phyloP scores from a whole-genome alignment of 2,329 filamentous ascomycete genomes.

The Sclerotiophoma versabilis region DNA sequence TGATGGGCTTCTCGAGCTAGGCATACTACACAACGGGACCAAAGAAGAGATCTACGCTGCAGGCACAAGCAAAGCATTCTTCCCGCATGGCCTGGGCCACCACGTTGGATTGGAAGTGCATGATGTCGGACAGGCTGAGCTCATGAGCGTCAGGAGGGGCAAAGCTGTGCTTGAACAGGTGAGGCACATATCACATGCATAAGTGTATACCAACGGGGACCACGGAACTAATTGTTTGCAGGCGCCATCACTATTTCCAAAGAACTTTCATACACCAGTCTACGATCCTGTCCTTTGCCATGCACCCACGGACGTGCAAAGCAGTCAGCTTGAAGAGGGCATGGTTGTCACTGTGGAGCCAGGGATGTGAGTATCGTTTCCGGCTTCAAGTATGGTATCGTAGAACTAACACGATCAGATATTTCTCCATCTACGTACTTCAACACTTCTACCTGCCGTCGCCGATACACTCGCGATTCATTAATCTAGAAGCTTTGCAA shows the following conservation, averaged over 20 bases:
- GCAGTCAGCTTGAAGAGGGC: constrained; percentile 56
- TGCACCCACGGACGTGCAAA: constrained; percentile 42
- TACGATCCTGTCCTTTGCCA: constrained; percentile 39
- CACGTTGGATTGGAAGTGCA: constrained; percentile 94
- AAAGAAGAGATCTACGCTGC: constrained; percentile 76
- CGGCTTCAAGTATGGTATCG: neutral
- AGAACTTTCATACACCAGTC: constrained; percentile 43
- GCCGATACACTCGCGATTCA: constrained; percentile 75
- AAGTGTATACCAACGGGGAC: too few species aligned
- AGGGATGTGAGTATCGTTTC: constrained; percentile 51
- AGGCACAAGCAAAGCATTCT: constrained; percentile 86
- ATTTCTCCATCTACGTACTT: constrained; percentile 91
- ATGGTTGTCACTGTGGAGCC: constrained; percentile 66
- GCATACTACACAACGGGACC: constrained; percentile 71
- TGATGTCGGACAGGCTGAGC: constrained; percentile 59
- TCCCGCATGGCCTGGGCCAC: constrained; percentile 90
- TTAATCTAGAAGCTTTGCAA: constrained; percentile 74
- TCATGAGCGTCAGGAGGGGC: constrained; percentile 42
- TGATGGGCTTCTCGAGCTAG: constrained; percentile 72
- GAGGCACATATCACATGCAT: neutral
- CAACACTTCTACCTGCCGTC: constrained; percentile 75
- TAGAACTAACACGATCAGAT: constrained; percentile 62
- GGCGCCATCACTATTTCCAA: constrained; percentile 43
- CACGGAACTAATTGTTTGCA: constrained; percentile 21
- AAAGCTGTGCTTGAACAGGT: constrained; percentile 36